Base-by-base conservation (phyloP, 176 grass and related monocot species). In the Oropetium thomaeum region DNA sequence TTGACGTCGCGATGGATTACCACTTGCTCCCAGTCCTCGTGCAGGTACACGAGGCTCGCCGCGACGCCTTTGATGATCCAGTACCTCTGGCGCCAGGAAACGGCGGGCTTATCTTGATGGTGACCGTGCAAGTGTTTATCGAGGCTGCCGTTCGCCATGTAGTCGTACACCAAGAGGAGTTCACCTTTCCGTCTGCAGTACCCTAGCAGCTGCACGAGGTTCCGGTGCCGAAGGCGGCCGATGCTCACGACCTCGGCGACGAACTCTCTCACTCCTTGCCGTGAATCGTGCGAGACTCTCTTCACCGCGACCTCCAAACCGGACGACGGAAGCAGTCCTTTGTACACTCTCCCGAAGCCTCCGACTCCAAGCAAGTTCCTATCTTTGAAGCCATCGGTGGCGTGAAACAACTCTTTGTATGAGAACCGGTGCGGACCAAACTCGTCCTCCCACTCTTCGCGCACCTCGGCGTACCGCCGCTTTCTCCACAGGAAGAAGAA, bases 11-110 rank as follows among this genome's bases (percentile, higher is more conserved):
- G 60, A 33, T 87, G 85, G 29, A 87, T 74, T 0, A 82, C 79
- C 0, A 78, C 34, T 25, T 87, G 58, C 85, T 87, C 85, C 85
- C 85, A 82, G 3, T 74, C 84, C 27, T 86, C 84, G 54, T 86
- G 84, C 1, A 86, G 64, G 5, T 86, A 86, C 33, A 86, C 15
- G 0, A 86, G 57, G 43, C 78, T 58, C 0, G 84, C 48, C 0
- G 84, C 84, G 7, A 86, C 65, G 3, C 71, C 84, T 14, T 63
- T 81, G 43, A 86, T 45, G 3, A 76, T 34, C 8, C 27, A 20
- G 29, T 58, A 59, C 28, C 77, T 79, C 39, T 25, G 4, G 4
- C 15, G 10, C 76, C 76, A 79, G 1, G 70, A 41, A 3, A 73
- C 52, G 16, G 5, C 22, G 14, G 52, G 51, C 22, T 2, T 20